Base-by-base conservation (phyloP, 2,329 filamentous ascomycete genomes). In the Whalleya microplaca region DNA sequence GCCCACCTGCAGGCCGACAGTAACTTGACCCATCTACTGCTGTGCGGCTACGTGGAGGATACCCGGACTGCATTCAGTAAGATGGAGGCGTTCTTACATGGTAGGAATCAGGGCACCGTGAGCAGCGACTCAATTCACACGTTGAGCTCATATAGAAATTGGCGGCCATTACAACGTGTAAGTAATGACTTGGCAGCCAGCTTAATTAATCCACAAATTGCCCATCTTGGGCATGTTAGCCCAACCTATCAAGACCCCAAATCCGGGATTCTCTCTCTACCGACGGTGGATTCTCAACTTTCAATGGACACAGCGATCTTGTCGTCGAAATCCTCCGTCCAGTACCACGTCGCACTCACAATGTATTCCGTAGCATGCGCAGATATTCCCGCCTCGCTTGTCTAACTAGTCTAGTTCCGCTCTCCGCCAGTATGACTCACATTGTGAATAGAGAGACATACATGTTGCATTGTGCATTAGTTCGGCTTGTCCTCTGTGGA, bases 381-480 rank as follows among this genome's bases (percentile, higher is more conserved):
- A 41, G 47, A 18, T 45, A 14, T 45, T 54, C 51, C 44, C 37
- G 40, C 40, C n/a, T n/a, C 51, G 20, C 21, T 51, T 12, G 32
- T 19, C 4, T 21, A 49, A 48, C 46, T 45, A 48, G 45, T 48
- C 55, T 37, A 40, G 21, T 55, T 56, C 46, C 32, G 32, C 14
- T 16, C 5, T 37, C 59, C 59, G 59, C 52, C 54, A 56, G 50
- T 67, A 64, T 71, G 68, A 71, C 62, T 71, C 68, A 71, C 64
- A 59, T 64, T 14, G 32, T 14, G 10, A 37, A 16, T 53, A 63
- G 51, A 65, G 61, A 65, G 56, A 65, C 56, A 63, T 55, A 67
- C 55, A 63, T 64, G 58, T 56, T 51, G 45, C 48, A 53, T 55
- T 48, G 56, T 66, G 66, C 65, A 69, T 66, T 65, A 68, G 64